Conservation (phyloP, 257 asterid genomes). For the Solanum okadae region DNA sequence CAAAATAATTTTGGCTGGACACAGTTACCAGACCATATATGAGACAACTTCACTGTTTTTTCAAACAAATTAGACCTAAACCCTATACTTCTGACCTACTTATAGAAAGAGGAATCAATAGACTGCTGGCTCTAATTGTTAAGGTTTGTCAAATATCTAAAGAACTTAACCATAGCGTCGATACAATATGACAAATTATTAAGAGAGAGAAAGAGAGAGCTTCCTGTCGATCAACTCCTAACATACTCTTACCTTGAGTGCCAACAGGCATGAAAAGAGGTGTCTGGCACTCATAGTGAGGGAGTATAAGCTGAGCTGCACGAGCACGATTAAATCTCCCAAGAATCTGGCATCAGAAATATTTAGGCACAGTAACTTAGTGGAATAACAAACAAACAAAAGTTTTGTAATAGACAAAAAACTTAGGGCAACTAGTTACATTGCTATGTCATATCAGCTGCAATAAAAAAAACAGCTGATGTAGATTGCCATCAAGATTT, state of each 20-base stretch:
- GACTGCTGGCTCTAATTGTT: neutral
- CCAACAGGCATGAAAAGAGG: conserved; percentile 99
- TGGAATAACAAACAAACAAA: neutral
- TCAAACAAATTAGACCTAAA: neutral
- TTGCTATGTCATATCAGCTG: neutral
- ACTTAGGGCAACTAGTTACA: neutral
- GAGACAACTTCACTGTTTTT: neutral
- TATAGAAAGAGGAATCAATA: neutral
- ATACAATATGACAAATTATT: neutral
- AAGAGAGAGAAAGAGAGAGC: neutral
- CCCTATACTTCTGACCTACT: neutral
- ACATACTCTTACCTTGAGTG: conserved; percentile 66
- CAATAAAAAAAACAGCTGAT: neutral
- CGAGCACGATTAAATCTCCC: conserved; percentile 97
- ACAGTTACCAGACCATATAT: neutral
- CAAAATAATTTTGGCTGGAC: neutral
- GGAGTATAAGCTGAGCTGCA: conserved; percentile 83
- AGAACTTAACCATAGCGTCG: neutral
- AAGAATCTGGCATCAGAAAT: conserved; percentile 46
- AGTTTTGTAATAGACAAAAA: neutral
- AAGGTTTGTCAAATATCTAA: neutral
- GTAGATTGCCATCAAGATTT: neutral
- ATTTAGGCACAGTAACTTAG: neutral
- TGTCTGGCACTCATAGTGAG: conserved; percentile 77
- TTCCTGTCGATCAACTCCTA: neutral